Base-by-base conservation (phyloP, 2,329 filamentous ascomycete genomes). In the Aspergillus proliferans region DNA sequence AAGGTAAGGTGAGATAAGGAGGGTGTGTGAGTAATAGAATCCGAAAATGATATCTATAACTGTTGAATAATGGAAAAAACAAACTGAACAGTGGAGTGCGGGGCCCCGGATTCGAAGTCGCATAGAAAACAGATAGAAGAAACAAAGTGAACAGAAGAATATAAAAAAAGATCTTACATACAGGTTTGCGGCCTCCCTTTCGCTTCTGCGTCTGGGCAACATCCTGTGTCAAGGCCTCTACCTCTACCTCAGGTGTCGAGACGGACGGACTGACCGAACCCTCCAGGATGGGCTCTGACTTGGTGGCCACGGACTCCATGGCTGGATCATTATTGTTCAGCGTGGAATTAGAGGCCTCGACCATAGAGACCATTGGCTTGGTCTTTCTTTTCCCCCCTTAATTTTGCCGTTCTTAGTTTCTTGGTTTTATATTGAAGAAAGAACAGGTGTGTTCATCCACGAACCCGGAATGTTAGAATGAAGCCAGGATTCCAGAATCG, bases 161-260 rank as follows among this genome's bases (percentile, higher is more conserved):
- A 14, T 6, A 30, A 22, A 26, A 28, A 43, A n/a, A 10, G 40
- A 34, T 47, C 49, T 60, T 58, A 79, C 82, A 71, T 84, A 97
- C 93, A 66, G 93, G 93, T 77, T 97, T 98, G 66, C 93, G 85
- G 53, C 93, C 93, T 65, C 93, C 93, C 77, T 98, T 98, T 66
- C 93, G 84, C 79, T 98, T 98, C 67, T 91, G 90, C 45, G 69
- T 71, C 57, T 73, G 73, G 48, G 69, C 64, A n/a, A 68, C 63
- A 51, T 76, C 72, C 54, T 70, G 71, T 10, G 58, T 65, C 47
- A 70, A 58, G 30, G 62, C 58, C 51, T 70, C 66, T 46, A 65
- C 70, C 50, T 73, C 72, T 9, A 68, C 64, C 43, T 76, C 74
- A 10, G 73, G 73, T 2, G 72, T 72, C 40, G 74, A 76, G 45